phyloP scores from a whole-genome alignment of 371 early-diverging fungal genomes.

The Amoeboaphelidium protococcarum region DNA sequence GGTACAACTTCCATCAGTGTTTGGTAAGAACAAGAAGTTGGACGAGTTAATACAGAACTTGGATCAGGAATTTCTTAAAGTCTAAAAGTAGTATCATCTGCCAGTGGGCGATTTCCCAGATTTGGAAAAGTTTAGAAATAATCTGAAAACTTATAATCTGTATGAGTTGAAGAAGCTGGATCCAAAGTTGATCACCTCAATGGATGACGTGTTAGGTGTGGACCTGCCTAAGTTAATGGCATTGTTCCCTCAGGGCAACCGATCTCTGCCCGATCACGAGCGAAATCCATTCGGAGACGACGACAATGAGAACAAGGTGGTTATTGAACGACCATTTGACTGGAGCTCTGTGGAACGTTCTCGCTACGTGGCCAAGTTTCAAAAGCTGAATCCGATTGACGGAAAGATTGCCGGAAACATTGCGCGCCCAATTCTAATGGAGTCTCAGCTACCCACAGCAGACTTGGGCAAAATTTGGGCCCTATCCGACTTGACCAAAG shows the following conservation, averaged over 20 bases:
- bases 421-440: conserved; percentile 26
- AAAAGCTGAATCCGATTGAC: conserved; percentile 22
- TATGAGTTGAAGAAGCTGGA: not conserved
- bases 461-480: conserved; percentile 39
- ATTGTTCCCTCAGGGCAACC: conserved; percentile 25
- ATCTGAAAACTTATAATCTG: not conserved
- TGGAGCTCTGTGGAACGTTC: conserved; percentile 23
- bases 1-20: conserved; percentile 48
- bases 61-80: conserved; percentile 36
- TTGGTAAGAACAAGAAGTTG: conserved; percentile 47
- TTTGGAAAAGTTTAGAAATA: conserved; percentile 3
- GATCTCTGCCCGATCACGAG: conserved; percentile 14
- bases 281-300: conserved; percentile 23
- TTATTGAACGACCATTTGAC: conserved; percentile 16
- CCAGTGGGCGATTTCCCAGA: conserved; percentile 17
- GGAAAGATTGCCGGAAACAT: conserved; percentile 28
- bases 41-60: conserved; percentile 35
- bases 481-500: conserved; percentile 62
- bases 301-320: too few species aligned
- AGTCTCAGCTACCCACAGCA: conserved; percentile 25
- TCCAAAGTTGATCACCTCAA: not conserved
- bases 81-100: conserved; percentile 33
- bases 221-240: conserved; percentile 38
- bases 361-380: conserved; percentile 17
- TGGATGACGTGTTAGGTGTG: conserved; percentile 17